Evolutionary conservation across 148 eudicot species (phyloP).

Genomic region (Silene latifolia): DNA sequence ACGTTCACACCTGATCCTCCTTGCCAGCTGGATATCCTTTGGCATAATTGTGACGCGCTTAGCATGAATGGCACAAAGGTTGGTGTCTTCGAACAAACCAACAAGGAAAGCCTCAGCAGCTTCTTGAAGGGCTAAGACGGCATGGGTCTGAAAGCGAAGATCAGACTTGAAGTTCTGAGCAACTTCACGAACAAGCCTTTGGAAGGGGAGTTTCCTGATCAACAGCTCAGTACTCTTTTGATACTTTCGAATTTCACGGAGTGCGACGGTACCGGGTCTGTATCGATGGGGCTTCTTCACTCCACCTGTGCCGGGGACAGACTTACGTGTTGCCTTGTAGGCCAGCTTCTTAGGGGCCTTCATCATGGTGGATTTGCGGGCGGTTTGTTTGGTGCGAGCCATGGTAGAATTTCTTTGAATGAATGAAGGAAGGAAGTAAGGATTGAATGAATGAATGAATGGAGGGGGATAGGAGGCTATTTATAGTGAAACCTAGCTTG

Average conservation of each 20-base stretch:
- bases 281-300: slow-evolving; percentile 8
- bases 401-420: not conserved
- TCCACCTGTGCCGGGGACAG: not conserved
- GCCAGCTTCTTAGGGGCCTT: slow-evolving; percentile 10
- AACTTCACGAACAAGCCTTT: slow-evolving; percentile 12
- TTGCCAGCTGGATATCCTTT: slow-evolving; percentile 9
- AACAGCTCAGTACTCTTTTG: slow-evolving; percentile 12
- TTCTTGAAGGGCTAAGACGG: slow-evolving; percentile 8
- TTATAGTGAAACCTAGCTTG: slow-evolving; percentile 12
- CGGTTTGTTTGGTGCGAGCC: slow-evolving; percentile 12
- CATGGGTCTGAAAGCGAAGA: slow-evolving; percentile 11
- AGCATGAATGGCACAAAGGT: slow-evolving; percentile 8
- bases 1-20: slow-evolving; percentile 14
- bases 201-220: slow-evolving; percentile 12
- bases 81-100: slow-evolving; percentile 2
- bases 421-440: not conserved
- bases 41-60: slow-evolving; percentile 15
- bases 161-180: slow-evolving; percentile 10
- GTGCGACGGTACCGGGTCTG: slow-evolving; percentile 7
- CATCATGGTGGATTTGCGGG: not conserved
- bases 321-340: slow-evolving; percentile 6
- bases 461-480: not conserved
- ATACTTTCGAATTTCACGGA: slow-evolving; percentile 10
- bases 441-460: not conserved
- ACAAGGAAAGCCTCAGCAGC: not conserved